Evolutionary conservation across 345 rosid species (phyloP), one percentile per base, ranked within the genome.

Genomic region (Corchorus olitorius): DNA sequence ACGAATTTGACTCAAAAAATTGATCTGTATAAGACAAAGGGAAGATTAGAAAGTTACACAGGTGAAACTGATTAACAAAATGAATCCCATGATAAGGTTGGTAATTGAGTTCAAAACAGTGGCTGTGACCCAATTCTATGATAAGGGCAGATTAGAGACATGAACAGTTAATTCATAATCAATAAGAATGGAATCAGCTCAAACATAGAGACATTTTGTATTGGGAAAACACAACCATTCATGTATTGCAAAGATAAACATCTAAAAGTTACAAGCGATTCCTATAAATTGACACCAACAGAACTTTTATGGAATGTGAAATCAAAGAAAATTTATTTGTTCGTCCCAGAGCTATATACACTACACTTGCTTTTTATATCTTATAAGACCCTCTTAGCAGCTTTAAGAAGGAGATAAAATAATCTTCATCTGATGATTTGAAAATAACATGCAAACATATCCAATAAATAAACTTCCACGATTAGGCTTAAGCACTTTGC

Each of bases 1-100:
- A 65, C 89, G 90, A 81, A 90, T 86, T 79, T 93, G 98, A 81
- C 97, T 91, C 81, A 96, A 86, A 84, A 93, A 96, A 81, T 96
- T 96, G 65, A 96, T 92, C 95, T 96, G 89, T 76, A 82, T n/a
- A 76, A 5, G 13, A 10, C 49, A 11, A 83, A 78, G 55, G 59
- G 64, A 43, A 11, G 19, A 75, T 65, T 16, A 56, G 70, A 27
- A 56, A 77, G 54, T 41, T 66, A 27, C 59, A 43, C 15, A 72
- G 48, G 45, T 37, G 46, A 64, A 75, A 48, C 39, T 2, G 55
- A 67, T 43, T 7, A 69, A 10, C 46, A 65, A 73, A 53, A 43
- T 33, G 34, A 33, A 59, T 52, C 10, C 16, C 16, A 50, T 52
- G 9, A 70, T 10, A 52, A 17, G 48, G 16, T 50, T 34, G 46